Evolutionary conservation across 345 rosid genomes (phyloP).

Genomic region (Corchorus olitorius): DNA sequence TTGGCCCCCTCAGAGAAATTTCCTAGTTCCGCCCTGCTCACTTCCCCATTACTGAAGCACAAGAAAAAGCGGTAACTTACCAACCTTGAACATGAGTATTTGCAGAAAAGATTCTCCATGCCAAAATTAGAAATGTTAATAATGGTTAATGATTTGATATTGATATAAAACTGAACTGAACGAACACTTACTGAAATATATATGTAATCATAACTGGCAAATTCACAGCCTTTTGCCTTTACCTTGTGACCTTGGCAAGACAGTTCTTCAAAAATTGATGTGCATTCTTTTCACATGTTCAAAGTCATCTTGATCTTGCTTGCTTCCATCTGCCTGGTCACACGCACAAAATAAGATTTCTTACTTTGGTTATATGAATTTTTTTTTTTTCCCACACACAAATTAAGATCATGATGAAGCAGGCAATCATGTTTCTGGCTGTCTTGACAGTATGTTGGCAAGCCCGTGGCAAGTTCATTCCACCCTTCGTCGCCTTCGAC

Average conservation of each 20-base stretch:
- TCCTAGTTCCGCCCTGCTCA: no score
- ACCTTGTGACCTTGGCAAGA: background rate
- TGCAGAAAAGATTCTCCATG: background rate
- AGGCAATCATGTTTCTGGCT: background rate
- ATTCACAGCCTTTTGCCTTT: background rate
- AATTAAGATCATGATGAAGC: background rate
- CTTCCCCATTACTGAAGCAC: background rate
- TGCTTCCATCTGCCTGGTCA: background rate
- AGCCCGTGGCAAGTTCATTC: background rate
- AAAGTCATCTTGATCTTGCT: background rate
- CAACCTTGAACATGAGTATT: background rate
- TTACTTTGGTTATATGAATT: background rate
- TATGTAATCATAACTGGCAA: background rate
- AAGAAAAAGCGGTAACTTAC: background rate
- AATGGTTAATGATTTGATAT: background rate
- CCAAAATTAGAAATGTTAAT: background rate
- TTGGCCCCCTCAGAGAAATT: no score
- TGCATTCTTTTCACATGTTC: background rate
- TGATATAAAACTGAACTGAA: background rate
- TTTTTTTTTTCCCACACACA: background rate
- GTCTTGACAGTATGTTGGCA: background rate
- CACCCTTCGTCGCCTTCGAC: constrained; percentile 8
- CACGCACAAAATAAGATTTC: background rate
- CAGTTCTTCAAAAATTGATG: background rate
- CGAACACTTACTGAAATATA: background rate